Evolutionary conservation across 108 stramenopile genomes (phyloP), one percentile per base, ranked within the genome.

Genomic region (Chaetoceros muelleri): DNA sequence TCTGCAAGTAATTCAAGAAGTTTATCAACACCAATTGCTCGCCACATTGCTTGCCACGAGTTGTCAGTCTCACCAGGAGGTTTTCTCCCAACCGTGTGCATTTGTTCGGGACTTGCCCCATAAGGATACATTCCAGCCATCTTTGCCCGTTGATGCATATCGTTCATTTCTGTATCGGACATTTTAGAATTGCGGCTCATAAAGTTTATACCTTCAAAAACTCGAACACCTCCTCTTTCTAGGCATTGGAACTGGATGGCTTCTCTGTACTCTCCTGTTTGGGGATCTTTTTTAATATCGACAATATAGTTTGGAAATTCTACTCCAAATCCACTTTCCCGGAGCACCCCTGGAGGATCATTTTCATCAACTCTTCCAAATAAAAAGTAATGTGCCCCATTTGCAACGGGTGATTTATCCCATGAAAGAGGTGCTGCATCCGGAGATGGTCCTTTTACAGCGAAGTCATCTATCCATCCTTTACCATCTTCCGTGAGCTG

Each of bases 181-280:
- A 94, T 87, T 18, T 62, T 62, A 18, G 79, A 72, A 45, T 86
- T 84, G 50, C 93, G 73, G 28, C 82, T 84, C 84, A 94, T 84
- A 63, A 94, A 94, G 55, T 94, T 94, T 53, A 94, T 94, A 8
- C 93, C 93, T 71, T 94, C 93, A 70, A 94, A 94, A n/a, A 94
- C 93, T n/a, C 93, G 82, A 18, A 94, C 88, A 13, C 87, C 88
- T 23, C 93, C 88, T 1, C 86, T 71, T 60, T 94, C 88, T 7
- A 94, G 64, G 52, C 93, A 94, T 69, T 94, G 93, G 57, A 94
- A 94, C 66, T 94, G 93, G 46, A 94, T 94, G 1, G 88, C 86
- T 69, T 94, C 93, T 8, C 58, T 88, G 69, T 92, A 92, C 30
- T 65, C 56, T n/a, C 78, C 82, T 8, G 84, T 82, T 30, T 65